Evolutionary conservation across 208 protist genomes (phyloP), one percentile per base, ranked within the genome.

Genomic region (Novymonas esmeraldas): DNA sequence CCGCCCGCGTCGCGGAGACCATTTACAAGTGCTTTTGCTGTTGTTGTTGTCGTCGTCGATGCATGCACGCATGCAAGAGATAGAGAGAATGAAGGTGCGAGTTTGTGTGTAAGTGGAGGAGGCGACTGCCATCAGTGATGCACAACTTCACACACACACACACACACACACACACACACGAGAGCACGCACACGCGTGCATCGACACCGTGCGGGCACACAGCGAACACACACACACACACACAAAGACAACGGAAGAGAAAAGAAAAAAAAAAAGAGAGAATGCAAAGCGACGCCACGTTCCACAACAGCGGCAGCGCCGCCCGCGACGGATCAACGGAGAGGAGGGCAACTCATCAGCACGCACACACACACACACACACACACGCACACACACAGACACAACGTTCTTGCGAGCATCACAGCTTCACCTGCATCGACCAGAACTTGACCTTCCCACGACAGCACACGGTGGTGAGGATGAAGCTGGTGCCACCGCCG

Each of bases 371-470:
- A 56, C 28, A 26, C 72, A 67, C 49, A 46, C 39, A 64, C 20
- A 64, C 11, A 61, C 55, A 68, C 22, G 68, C 39, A 52, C 10
- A 33, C n/a, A 61, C 14, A 63, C 22, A 44, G 2, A 70, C 49
- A 58, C 20, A 22, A n/a, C n/a, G n/a, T 51, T 61, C 16, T 6
- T 24, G 22, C 10, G 26, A 31, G 51, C 42, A 63, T 24, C 22
- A 69, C 18, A 62, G 13, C 29, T 11, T 68, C 33, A 85, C 70
- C 16, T 64, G 52, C 24, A 82, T 58, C 11, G 86, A 84, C 90
- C 90, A 95, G 54, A 92, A 79, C 64, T 86, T 89, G 31, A 95
- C 71, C 52, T 76, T 79, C 1, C 90, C 90, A 9, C 87, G 79
- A 31, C 88, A 83, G 73, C 87, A 95, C 22, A 88, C 60, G 11